Evolutionary conservation across 1,284 basidiomycete genomes (phyloP).

Genomic region (Thecaphora thlaspeos): DNA sequence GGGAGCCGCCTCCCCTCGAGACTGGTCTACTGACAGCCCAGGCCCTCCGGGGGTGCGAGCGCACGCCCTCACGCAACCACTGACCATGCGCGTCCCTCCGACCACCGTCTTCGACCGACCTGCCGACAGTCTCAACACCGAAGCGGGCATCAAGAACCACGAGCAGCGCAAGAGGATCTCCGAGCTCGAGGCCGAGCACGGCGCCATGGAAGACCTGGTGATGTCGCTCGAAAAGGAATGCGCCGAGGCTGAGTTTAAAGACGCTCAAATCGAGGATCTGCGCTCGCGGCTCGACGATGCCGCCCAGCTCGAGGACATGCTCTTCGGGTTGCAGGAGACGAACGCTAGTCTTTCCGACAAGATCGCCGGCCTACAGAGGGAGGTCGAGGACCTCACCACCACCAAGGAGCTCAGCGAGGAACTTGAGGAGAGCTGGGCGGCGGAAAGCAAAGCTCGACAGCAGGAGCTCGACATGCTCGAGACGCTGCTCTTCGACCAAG

Average conservation of each 20-base stretch:
- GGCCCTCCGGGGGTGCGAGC: too few relatives aligned
- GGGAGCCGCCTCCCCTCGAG: too few relatives aligned
- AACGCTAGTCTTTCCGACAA: slow-evolving; percentile 78
- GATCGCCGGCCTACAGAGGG: slow-evolving; percentile 88
- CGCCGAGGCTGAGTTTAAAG: slow-evolving; percentile 53
- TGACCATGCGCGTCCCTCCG: too few relatives aligned
- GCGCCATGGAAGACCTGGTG: too few relatives aligned
- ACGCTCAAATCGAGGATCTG: slow-evolving; percentile 86
- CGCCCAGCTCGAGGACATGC: slow-evolving; percentile 89
- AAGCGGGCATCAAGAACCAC: slow-evolving; percentile 72
- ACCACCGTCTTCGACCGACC: too few relatives aligned
- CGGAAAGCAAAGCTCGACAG: slow-evolving; percentile 87
- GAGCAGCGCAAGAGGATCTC: slow-evolving; percentile 77
- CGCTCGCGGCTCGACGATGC: slow-evolving; percentile 94
- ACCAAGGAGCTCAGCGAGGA: slow-evolving; percentile 95
- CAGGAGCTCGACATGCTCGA: slow-evolving; percentile 69
- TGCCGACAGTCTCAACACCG: too few relatives aligned
- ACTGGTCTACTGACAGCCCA: too few relatives aligned
- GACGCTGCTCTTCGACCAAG: slow-evolving; percentile 29
- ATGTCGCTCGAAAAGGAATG: slow-evolving; percentile 19
- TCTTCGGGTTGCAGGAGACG: slow-evolving; percentile 90
- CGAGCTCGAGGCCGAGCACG: slow-evolving; percentile 65
- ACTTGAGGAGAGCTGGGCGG: slow-evolving; percentile 91
- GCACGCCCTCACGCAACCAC: too few relatives aligned
- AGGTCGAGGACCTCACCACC: slow-evolving; percentile 92